Conservation (phyloP, 257 asterid species). For the Salvia splendens region DNA sequence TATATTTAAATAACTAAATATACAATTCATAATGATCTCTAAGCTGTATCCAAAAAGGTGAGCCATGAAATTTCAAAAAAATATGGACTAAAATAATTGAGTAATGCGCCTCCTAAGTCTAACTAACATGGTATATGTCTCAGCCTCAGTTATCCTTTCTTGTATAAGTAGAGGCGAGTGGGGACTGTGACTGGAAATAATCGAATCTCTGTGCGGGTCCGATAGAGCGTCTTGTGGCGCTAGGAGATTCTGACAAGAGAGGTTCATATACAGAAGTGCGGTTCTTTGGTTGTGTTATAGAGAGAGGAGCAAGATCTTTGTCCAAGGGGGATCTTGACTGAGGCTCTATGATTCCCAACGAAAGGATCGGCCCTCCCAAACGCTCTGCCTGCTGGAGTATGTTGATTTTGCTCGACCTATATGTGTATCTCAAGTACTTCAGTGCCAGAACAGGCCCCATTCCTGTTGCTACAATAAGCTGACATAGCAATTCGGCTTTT, state of each 20-base stretch:
- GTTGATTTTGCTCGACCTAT: constrained; percentile 90
- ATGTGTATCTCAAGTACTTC: constrained; percentile 92
- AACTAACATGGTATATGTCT: constrained; percentile 16
- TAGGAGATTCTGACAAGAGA: constrained; percentile 76
- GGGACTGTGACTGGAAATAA: constrained; percentile 75
- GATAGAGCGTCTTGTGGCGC: constrained; percentile 73
- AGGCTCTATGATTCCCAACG: constrained; percentile 78
- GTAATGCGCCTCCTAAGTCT: neutral
- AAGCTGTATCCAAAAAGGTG: neutral
- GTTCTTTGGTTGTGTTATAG: no score
- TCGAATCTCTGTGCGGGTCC: constrained; percentile 77
- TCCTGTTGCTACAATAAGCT: constrained; percentile 84
- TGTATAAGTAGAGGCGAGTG: constrained; percentile 66
- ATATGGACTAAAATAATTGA: neutral
- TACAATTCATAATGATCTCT: neutral
- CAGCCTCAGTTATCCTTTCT: constrained; percentile 75
- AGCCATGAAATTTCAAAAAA: neutral
- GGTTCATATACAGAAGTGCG: constrained; percentile 68
- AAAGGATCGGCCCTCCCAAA: constrained; percentile 86
- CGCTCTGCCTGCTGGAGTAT: constrained; percentile 97
- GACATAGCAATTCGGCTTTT: constrained; percentile 34
- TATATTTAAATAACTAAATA: no score
- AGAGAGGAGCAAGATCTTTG: constrained; percentile 77
- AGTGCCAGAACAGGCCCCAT: constrained; percentile 95
- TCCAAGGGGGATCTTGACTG: constrained; percentile 66